A percentile compares a stretch with the other conserved stretches of the same genome.
These are phyloP conservation scores for Kwoniella bestiolae DNA, from an alignment of 768 basidiomycete species.

Conservation along the genomic window DNA sequence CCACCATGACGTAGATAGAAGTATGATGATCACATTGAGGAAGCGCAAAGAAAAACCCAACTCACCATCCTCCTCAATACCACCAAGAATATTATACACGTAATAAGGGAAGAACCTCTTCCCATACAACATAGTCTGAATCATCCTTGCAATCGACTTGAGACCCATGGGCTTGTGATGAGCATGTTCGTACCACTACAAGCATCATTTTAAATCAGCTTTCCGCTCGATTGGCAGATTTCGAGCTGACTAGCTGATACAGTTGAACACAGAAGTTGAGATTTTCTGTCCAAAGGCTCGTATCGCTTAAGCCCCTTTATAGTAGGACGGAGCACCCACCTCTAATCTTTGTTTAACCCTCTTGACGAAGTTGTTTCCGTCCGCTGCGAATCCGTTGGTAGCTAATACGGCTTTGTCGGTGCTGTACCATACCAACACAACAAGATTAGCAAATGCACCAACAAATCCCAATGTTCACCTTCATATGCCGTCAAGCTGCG, in stretches of 20 bases:
- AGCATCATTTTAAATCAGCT: not conserved
- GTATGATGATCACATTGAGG: not conserved
- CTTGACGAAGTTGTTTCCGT: constrained; percentile 98
- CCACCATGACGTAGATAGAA: not conserved
- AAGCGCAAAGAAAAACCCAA: constrained; percentile 28
- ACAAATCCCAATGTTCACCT: constrained; percentile 76
- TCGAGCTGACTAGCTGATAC: not conserved
- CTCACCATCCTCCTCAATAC: constrained; percentile 94
- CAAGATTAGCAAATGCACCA: constrained; percentile 58
- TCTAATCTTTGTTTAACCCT: constrained; percentile 92
- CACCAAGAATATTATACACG: constrained; percentile 93
- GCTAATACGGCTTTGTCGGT: constrained; percentile 91
- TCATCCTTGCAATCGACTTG: constrained; percentile 92
- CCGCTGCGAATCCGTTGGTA: constrained; percentile 95
- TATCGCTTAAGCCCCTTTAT: too few species aligned
- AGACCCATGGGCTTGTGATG: constrained; percentile 98
- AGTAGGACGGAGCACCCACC: constrained; percentile 62
- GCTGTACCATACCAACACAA: constrained; percentile 60
- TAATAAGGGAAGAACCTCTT: constrained; percentile 98
- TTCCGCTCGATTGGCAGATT: not conserved
- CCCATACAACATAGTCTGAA: constrained; percentile 96
- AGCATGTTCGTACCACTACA: constrained; percentile 94
- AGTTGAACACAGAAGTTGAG: constrained; percentile 1
- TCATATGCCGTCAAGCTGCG: not conserved
- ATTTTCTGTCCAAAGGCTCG: too few species aligned